phyloP scores from a whole-genome alignment of 345 rosid genomes.

The Sonneratia alba region DNA sequence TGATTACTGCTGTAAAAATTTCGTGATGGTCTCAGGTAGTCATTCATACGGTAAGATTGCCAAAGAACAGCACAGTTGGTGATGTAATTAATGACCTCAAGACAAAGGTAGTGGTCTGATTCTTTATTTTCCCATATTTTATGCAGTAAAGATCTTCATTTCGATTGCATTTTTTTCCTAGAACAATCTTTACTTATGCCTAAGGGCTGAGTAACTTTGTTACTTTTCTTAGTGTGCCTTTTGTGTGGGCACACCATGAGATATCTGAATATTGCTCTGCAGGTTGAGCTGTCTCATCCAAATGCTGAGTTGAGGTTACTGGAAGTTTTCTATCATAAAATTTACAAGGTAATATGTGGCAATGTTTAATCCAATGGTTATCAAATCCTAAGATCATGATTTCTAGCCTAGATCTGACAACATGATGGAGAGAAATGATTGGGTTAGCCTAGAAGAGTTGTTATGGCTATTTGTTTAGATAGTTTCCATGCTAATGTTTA shows the following conservation, averaged over 20 bases:
- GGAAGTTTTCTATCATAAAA: constrained; percentile 69
- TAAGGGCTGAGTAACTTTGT: background rate
- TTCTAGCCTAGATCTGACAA: background rate
- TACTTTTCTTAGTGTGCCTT: background rate
- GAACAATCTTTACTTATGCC: background rate
- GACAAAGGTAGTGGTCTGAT: constrained; percentile 31
- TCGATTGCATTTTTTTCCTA: background rate
- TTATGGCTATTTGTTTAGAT: background rate
- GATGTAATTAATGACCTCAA: constrained; percentile 65
- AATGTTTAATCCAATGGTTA: background rate
- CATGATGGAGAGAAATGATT: background rate
- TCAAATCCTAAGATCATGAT: background rate
- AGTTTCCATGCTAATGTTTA: background rate
- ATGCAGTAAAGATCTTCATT: background rate
- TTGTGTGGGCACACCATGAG: background rate
- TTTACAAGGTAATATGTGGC: constrained; percentile 45
- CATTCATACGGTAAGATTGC: constrained; percentile 57
- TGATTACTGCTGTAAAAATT: constrained; percentile 10
- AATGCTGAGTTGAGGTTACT: constrained; percentile 56
- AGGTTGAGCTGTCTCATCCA: constrained; percentile 66
- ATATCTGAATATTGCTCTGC: constrained; percentile 8
- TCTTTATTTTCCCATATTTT: background rate
- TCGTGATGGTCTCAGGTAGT: constrained; percentile 31
- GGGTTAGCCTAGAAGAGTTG: background rate
- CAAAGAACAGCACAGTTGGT: constrained; percentile 59